A percentile compares a stretch with the other conserved stretches of the same genome.
phyloP scores from a whole-genome alignment of 305 asterid species.

The Plantago lanceolata region DNA sequence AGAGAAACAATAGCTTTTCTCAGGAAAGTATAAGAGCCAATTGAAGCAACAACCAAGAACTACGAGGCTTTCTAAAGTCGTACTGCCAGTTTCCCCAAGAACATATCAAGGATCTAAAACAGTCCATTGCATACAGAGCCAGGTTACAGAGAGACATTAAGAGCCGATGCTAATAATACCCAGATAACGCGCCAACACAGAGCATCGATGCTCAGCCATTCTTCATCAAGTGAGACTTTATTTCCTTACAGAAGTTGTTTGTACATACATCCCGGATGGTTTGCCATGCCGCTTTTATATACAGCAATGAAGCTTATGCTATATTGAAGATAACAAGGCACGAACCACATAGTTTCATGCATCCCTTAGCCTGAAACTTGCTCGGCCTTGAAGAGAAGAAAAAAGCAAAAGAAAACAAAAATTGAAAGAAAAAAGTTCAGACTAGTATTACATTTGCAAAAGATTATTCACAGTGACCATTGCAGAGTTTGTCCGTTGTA shows the following conservation, averaged over 20 bases:
- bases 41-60: too few relatives aligned
- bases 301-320: constrained; percentile 8
- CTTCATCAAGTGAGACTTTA: constrained; percentile 11
- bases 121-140: too few relatives aligned
- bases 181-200: background rate
- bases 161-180: too few relatives aligned
- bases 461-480: constrained; percentile 63
- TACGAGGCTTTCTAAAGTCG: too few relatives aligned
- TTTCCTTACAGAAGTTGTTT: constrained; percentile 13
- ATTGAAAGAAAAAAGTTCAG: background rate
- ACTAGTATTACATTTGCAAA: constrained; percentile 40
- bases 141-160: too few relatives aligned
- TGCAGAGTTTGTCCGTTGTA: constrained; percentile 51
- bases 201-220: background rate
- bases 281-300: constrained; percentile 10
- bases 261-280: constrained; percentile 8
- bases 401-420: background rate
- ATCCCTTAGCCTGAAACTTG: constrained; percentile 5
- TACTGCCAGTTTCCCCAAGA: too few relatives aligned
- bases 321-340: constrained; percentile 10
- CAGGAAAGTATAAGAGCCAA: too few relatives aligned
- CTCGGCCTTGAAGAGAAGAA: background rate
- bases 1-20: too few relatives aligned
- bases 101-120: too few relatives aligned
- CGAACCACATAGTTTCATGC: background rate